Evolutionary conservation across 306 rosid genomes (phyloP), one percentile per base, ranked within the genome.

Genomic region (Prunus salicina): DNA sequence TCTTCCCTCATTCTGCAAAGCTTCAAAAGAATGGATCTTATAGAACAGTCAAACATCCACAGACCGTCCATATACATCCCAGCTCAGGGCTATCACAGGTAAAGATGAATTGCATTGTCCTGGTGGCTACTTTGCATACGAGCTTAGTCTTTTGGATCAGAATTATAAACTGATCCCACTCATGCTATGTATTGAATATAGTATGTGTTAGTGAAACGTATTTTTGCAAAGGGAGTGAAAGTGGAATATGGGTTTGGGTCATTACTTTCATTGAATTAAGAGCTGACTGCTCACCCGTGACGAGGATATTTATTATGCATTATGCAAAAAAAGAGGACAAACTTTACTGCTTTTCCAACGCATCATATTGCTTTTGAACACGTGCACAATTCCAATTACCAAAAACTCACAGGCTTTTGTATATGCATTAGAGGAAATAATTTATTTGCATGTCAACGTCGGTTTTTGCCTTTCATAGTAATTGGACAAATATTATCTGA

Each of bases 61-160:
- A 95, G 81, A 91, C 97, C 30, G 99, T 95, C 76, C 89, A 95
- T 75, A 90, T 95, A 88, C 99, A 95, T 72, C 97, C 99, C 43
- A 95, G 97, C 84, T 89, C 97, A 3, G 99, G 99, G 72, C 79
- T 95, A 52, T 85, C 97, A 50, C 93, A 92, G 90, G 98, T 91
- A 77, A 61, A 45, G 7, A 32, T 34, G 70, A 71, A 56, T 20
- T 34, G 14, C 67, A 5, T 60, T 30, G 13, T 28, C 27, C 60
- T 74, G 12, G 19, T 47, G 47, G 57, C 22, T 64, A 12, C 32
- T 56, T 53, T 24, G 55, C 50, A 10, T 64, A 57, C 9, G 16
- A 56, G 41, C 9, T 27, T 34, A 14, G 69, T 69, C 82, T 20
- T 72, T 55, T 22, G 52, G 69, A n/a, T 47, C 22, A 2, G 5